Base-by-base conservation (phyloP, 805 yeast genomes). In the Yamadazyma insecticola region DNA sequence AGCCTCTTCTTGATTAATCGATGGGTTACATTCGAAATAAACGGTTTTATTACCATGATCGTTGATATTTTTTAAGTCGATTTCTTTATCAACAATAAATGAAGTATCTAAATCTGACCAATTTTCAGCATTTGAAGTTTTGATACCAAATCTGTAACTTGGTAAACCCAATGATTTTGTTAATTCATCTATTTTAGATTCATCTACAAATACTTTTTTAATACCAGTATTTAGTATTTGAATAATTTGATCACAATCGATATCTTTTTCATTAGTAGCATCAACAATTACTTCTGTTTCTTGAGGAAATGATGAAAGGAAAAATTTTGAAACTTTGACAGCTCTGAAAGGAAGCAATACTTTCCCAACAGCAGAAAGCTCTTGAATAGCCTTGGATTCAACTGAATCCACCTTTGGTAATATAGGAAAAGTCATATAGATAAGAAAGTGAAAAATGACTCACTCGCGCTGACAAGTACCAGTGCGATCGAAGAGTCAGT, bases 161-260 rank as follows among this genome's bases (percentile, higher is more conserved):
- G 85, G 81, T 23, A 81, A 70, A 12, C 80, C 82, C 12, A 69
- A 55, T 1, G 48, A 58, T 24, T 16, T 35, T 11, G 60, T 44
- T 14, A 71, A 50, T 22, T 48, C 57, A 0, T 47, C 45, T 1
- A 55, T 64, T 20, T 48, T 50, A 3, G 43, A 29, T 6, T 39
- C 45, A 4, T 54, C 29, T 16, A 71, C 66, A 33, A 76, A 58
- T 4, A 81, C 46, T 13, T 65, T 60, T 16, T 57, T 48, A 10
- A 78, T 72, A 27, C 92, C 92, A 30, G 62, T 63, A 47, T 84
- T 82, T 35, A 84, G 64, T 22, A 81, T 49, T 6, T 62, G 70
- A 23, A 78, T 60, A 13, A 66, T 48, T 12, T 51, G 53, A 36
- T 78, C 81, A 24, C 65, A 62, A 16, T 60, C 53, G 21, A 62